Evolutionary conservation across 73 alveolate species (phyloP).

Genomic region (Symbiodinium natans): DNA sequence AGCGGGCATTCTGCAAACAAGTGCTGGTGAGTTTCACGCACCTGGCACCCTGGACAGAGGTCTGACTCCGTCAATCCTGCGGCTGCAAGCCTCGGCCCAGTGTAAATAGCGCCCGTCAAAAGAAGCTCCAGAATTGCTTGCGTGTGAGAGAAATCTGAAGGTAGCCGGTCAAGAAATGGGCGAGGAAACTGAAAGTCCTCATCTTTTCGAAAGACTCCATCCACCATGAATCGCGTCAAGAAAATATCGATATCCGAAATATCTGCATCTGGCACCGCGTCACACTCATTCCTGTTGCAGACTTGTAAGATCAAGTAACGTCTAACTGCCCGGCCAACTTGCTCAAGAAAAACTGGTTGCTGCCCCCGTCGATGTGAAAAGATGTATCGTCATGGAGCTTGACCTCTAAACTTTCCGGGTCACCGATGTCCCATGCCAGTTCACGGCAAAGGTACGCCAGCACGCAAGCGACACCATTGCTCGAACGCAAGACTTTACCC

Average conservation of each 20-base stretch:
- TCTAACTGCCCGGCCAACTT: background rate
- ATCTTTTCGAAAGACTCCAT: background rate
- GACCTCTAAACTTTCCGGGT: background rate
- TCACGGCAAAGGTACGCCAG: background rate
- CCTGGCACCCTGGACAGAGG: background rate
- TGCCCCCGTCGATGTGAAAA: background rate
- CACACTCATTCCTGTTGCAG: background rate
- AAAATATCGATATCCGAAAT: background rate
- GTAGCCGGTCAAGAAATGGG: background rate
- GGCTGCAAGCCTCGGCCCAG: constrained; percentile 8
- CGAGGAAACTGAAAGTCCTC: background rate
- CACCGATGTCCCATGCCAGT: background rate
- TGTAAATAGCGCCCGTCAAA: background rate
- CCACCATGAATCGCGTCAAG: background rate
- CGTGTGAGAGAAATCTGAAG: background rate
- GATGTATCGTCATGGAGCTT: background rate
- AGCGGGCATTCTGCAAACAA: background rate
- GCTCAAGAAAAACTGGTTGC: background rate
- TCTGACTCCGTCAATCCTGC: background rate
- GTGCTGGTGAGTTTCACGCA: constrained; percentile 14
- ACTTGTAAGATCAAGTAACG: background rate
- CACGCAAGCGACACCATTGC: background rate
- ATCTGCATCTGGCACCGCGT: background rate
- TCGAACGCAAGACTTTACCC: background rate
- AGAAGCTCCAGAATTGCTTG: background rate